A percentile compares a stretch with the other conserved stretches of the same genome.
Evolutionary conservation across 2,329 filamentous ascomycete species (phyloP).

Genomic region (Penicillium sp.): DNA sequence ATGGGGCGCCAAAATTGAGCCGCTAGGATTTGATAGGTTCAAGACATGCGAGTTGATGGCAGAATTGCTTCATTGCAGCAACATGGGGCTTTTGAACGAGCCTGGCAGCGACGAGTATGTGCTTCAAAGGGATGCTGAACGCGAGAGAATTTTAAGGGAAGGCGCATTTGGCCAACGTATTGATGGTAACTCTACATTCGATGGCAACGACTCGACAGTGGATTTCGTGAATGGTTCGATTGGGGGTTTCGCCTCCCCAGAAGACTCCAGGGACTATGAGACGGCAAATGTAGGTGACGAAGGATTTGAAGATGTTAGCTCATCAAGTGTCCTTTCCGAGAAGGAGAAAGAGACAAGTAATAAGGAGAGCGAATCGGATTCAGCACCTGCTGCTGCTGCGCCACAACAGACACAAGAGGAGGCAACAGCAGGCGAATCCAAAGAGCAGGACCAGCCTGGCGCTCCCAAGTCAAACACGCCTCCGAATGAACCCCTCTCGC

Average conservation of each 20-base stretch:
- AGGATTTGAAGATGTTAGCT: constrained; percentile 86
- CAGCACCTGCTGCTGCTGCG: constrained; percentile 24
- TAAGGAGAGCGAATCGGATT: constrained; percentile 30
- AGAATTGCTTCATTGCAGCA: constrained; percentile 94
- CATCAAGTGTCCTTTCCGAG: constrained; percentile 72
- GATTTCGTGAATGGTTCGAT: constrained; percentile 50
- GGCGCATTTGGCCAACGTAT: constrained; percentile 66
- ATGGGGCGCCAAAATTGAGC: constrained; percentile 89
- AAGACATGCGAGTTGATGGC: constrained; percentile 99
- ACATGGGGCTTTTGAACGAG: constrained; percentile 96
- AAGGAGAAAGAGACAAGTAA: constrained; percentile 60
- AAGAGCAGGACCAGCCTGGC: not conserved
- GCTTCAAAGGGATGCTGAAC: constrained; percentile 75
- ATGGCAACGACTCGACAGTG: constrained; percentile 57
- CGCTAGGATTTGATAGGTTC: constrained; percentile 94
- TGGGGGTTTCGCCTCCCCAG: constrained; percentile 57
- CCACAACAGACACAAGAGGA: constrained; percentile 5
- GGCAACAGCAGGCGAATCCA: not conserved
- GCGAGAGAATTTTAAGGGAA: constrained; percentile 77
- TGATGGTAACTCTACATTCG: constrained; percentile 58
- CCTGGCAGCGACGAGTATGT: constrained; percentile 87
- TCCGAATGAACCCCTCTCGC: constrained; percentile 48
- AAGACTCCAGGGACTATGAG: constrained; percentile 73
- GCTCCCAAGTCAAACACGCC: constrained; percentile 19
- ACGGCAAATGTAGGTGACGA: constrained; percentile 85